phyloP scores from a whole-genome alignment of 106 monocot genomes.

The Chionographis japonica region DNA sequence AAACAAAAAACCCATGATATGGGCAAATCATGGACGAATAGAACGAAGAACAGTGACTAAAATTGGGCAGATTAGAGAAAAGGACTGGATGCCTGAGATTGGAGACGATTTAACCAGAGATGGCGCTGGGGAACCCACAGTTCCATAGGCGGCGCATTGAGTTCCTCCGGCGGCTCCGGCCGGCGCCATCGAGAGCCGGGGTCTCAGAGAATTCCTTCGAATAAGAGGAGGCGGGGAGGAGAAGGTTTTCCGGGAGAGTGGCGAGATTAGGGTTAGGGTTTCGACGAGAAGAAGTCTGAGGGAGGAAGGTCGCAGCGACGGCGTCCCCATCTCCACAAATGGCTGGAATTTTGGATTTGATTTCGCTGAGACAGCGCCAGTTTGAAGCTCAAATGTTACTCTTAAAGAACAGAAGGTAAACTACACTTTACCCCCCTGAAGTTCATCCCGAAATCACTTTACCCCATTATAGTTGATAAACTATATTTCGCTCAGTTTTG shows the following conservation, averaged over 20 bases:
- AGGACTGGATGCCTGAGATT: background rate
- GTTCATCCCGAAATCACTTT: too few species aligned
- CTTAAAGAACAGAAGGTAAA: too few species aligned
- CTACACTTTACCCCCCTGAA: too few species aligned
- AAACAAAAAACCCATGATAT: background rate
- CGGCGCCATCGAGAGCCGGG: conserved; percentile 1
- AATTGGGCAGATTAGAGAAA: background rate
- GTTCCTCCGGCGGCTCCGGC: background rate
- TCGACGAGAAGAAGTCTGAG: background rate
- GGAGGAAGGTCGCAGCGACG: background rate
- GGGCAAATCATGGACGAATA: background rate
- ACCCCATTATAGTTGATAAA: too few species aligned
- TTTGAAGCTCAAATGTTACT: too few species aligned
- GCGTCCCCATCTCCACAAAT: too few species aligned
- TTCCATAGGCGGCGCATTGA: background rate
- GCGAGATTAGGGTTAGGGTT: conserved; percentile 5
- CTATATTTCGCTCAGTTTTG: too few species aligned
- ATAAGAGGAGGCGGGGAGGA: background rate
- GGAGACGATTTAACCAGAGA: background rate
- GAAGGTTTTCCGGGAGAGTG: background rate
- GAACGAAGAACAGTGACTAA: background rate
- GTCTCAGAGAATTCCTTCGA: background rate
- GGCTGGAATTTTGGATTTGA: too few species aligned
- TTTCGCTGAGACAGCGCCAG: too few species aligned
- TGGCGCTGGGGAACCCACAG: background rate